These are phyloP conservation scores for Naganishia liquefaciens DNA, from an alignment of 1,284 basidiomycete genomes.

Conservation along the genomic window DNA sequence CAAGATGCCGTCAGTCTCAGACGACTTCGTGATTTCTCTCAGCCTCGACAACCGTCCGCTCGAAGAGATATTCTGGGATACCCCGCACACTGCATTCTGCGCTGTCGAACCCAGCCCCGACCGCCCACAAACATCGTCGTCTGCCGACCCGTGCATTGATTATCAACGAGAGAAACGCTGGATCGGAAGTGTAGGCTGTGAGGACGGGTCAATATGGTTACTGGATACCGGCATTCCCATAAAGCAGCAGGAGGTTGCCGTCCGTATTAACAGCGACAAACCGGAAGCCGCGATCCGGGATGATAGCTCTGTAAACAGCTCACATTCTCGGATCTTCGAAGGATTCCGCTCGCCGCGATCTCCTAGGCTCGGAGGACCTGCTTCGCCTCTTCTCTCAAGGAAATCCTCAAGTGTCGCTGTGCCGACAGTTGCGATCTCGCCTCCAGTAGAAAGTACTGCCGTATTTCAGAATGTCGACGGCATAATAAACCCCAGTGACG, in stretches of 20 bases:
- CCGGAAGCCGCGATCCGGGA: neutral
- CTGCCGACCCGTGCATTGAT: slow-evolving; percentile 2
- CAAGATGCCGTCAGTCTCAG: slow-evolving; percentile 4
- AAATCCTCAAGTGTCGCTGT: slow-evolving; percentile 17
- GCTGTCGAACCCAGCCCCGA: slow-evolving; percentile 6
- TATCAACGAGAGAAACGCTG: neutral
- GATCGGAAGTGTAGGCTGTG: slow-evolving; percentile 23
- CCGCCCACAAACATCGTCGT: slow-evolving; percentile 1
- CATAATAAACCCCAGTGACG: neutral
- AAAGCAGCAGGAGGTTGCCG: neutral
- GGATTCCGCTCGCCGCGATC: slow-evolving; percentile 14
- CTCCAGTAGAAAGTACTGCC: slow-evolving; percentile 13
- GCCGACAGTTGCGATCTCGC: slow-evolving; percentile 23
- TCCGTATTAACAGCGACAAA: neutral
- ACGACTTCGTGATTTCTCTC: slow-evolving; percentile 19
- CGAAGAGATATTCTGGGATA: slow-evolving; percentile 23
- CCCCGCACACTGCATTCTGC: slow-evolving; percentile 16
- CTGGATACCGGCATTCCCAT: slow-evolving; percentile 12
- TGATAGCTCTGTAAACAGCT: slow-evolving; percentile 21
- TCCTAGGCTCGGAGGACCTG: neutral
- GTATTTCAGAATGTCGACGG: slow-evolving; percentile 16
- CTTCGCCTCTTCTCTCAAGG: slow-evolving; percentile 22
- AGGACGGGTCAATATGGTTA: slow-evolving; percentile 31
- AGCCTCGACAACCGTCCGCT: slow-evolving; percentile 23
- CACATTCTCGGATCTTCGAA: slow-evolving; percentile 18